Percentiles rank a stretch among this genome's conserved stretches.
phyloP scores from a whole-genome alignment of 108 stramenopile genomes.

The Stephanodiscus triporus region DNA sequence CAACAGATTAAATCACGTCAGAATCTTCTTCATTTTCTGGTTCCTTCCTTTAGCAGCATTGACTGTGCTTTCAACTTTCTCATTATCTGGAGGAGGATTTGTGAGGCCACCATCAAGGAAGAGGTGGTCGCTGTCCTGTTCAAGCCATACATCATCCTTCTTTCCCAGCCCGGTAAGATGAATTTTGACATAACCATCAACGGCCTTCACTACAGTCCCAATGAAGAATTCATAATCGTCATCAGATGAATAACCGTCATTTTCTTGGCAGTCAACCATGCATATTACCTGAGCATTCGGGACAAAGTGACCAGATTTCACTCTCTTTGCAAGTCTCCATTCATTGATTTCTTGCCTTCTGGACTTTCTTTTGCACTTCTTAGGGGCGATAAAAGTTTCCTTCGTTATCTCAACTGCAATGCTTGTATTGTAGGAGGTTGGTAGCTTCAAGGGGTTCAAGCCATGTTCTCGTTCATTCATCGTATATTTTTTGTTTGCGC shows the following conservation, averaged over 20 bases:
- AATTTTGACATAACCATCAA: conserved; percentile 72
- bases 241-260: conserved; percentile 12
- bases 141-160: conserved; percentile 81
- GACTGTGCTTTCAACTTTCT: not conserved
- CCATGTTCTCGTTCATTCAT: not conserved
- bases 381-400: conserved; percentile 12
- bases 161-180: conserved; percentile 68
- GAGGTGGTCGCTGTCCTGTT: conserved; percentile 59
- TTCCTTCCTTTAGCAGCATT: not conserved
- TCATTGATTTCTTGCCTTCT: conserved; percentile 41
- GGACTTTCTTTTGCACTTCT: conserved; percentile 2
- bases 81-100: conserved; percentile 16
- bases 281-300: conserved; percentile 47
- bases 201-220: conserved; percentile 59
- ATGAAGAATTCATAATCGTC: conserved; percentile 75
- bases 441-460: conserved; percentile 6
- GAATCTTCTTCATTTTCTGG: conserved; percentile 7
- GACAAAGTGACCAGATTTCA: conserved; percentile 25
- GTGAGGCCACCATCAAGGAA: conserved; percentile 76
- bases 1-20: not conserved
- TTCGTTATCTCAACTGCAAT: conserved; percentile 53
- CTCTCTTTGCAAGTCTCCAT: conserved; percentile 53
- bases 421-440: conserved; percentile 28
- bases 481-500: conserved; percentile 4
- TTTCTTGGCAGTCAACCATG: conserved; percentile 34